A percentile compares a stretch with the other conserved stretches of the same genome.
Evolutionary conservation across 2,329 filamentous ascomycete species (phyloP).

Genomic region (Sporothrix globosa): DNA sequence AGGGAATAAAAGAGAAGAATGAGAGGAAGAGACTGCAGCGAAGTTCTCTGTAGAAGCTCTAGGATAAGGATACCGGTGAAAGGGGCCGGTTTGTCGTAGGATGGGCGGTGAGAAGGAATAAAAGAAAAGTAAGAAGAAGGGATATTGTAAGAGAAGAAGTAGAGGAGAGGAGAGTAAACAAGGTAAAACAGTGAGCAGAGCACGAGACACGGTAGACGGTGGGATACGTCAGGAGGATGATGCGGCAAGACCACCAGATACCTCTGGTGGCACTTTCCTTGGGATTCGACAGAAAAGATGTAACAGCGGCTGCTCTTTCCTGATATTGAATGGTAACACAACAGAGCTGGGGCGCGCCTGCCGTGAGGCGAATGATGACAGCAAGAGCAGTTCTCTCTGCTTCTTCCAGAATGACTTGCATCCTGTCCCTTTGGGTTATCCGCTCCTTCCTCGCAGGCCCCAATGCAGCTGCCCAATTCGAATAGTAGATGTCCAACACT

Average conservation of each 20-base stretch:
- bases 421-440: not conserved
- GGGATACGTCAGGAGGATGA: not conserved
- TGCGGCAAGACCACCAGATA: not conserved
- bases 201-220: not conserved
- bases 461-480: constrained; percentile 25
- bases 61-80: not conserved
- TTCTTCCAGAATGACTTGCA: not conserved
- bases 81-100: not conserved
- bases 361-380: too few relatives aligned
- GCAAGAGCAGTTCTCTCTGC: not conserved
- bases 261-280: not conserved
- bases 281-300: not conserved
- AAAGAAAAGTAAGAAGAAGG: not conserved
- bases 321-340: not conserved
- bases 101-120: not conserved
- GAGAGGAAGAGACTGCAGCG: not conserved
- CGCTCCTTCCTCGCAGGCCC: not conserved
- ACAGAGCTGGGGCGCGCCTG: not conserved
- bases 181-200: not conserved
- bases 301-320: not conserved
- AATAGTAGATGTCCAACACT: constrained; percentile 10
- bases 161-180: not conserved
- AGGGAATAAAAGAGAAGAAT: not conserved
- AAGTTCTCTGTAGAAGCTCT: not conserved
- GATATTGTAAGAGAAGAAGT: not conserved